Evolutionary conservation across 2,329 filamentous ascomycete genomes (phyloP).

Genomic region (Microdochium paspali): DNA sequence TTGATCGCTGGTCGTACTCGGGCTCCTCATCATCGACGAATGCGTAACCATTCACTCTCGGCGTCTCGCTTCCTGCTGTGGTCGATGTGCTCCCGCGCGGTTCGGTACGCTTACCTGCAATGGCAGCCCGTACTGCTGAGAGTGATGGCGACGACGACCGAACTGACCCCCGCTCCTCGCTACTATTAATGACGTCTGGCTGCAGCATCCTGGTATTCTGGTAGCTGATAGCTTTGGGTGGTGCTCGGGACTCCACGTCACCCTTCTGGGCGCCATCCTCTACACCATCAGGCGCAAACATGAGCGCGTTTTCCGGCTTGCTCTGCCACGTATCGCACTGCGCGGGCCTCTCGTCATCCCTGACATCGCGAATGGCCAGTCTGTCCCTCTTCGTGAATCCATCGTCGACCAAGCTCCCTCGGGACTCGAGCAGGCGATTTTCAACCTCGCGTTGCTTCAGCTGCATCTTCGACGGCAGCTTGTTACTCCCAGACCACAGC

Average conservation of each 20-base stretch:
- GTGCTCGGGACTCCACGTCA: conserved; percentile 62
- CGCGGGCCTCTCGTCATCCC: conserved; percentile 64
- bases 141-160: conserved; percentile 77
- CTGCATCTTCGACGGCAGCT: conserved; percentile 72
- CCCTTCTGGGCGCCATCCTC: conserved; percentile 62
- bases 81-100: conserved; percentile 50
- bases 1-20: conserved; percentile 30
- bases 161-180: conserved; percentile 28
- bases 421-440: conserved; percentile 35
- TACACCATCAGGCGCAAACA: conserved; percentile 68
- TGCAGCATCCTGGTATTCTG: conserved; percentile 71
- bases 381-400: conserved; percentile 48
- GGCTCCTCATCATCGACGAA: conserved; percentile 80
- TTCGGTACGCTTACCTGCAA: conserved; percentile 53
- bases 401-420: conserved; percentile 40
- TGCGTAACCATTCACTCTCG: conserved; percentile 83
- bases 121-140: conserved; percentile 75
- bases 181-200: conserved; percentile 20
- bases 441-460: conserved; percentile 57
- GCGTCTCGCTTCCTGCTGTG: conserved; percentile 64
- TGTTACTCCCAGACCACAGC: conserved; percentile 84
- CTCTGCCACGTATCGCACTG: conserved; percentile 68
- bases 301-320: conserved; percentile 70
- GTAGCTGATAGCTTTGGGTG: conserved; percentile 70
- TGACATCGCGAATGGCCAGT: conserved; percentile 56